Evolutionary conservation across 768 basidiomycete genomes (phyloP).

Genomic region (Calocera viscosa): DNA sequence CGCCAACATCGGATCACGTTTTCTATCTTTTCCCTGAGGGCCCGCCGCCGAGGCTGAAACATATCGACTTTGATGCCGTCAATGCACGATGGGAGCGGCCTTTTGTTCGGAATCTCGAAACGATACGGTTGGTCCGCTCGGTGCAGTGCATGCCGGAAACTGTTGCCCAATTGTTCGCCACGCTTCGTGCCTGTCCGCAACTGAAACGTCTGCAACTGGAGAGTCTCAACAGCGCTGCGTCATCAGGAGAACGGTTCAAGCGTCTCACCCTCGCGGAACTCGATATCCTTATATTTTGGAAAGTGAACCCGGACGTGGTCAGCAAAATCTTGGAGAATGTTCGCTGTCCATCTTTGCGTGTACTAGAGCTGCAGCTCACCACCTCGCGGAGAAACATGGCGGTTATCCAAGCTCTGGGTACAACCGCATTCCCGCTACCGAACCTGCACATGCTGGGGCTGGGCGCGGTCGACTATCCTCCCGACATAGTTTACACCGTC

Average conservation of each 20-base stretch:
- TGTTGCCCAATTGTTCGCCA: background rate
- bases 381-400: background rate
- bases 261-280: background rate
- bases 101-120: background rate
- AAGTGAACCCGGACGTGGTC: background rate
- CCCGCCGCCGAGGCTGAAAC: background rate
- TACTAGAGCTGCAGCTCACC: background rate
- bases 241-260: background rate
- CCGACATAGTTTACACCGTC: background rate
- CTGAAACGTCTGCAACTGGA: background rate
- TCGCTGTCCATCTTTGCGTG: background rate
- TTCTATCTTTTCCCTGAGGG: background rate
- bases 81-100: background rate
- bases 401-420: background rate
- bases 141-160: constrained; percentile 1
- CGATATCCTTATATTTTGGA: background rate
- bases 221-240: background rate
- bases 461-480: background rate
- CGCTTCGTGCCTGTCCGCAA: background rate
- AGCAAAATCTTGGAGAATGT: background rate
- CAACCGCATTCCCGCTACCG: background rate
- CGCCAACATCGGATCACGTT: background rate
- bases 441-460: constrained; percentile 1
- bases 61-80: constrained; percentile 3
- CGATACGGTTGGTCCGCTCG: background rate